Percentiles rank a stretch among this genome's conserved stretches.
Evolutionary conservation across 176 grass and related monocot species (phyloP).

Genomic region (Saccharum officinarum): DNA sequence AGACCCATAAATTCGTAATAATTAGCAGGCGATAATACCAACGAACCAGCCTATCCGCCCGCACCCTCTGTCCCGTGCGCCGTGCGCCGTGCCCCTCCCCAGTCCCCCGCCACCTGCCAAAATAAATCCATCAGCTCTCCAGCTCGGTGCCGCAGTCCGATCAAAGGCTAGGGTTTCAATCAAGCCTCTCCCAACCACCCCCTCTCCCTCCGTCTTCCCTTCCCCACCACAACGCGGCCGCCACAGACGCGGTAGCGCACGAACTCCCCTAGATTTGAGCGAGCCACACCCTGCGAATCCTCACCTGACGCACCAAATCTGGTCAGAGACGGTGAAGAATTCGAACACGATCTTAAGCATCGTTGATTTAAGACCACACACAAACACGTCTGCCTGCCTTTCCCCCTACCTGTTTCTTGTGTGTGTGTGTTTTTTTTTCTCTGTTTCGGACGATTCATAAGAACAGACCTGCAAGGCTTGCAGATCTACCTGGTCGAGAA

Average conservation of each 20-base stretch:
- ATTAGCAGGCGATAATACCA: conserved; percentile 31
- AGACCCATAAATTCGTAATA: background rate
- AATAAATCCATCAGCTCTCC: conserved; percentile 24
- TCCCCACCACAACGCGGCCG: conserved; percentile 15
- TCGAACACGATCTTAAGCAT: conserved; percentile 44
- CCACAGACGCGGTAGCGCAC: conserved; percentile 47
- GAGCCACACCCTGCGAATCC: conserved; percentile 32
- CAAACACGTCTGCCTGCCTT: conserved; percentile 7
- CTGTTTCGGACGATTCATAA: conserved; percentile 57
- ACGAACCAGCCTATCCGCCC: background rate
- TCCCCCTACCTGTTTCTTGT: background rate
- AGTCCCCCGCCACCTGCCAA: conserved; percentile 19
- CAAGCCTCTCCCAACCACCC: background rate
- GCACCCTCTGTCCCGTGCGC: background rate
- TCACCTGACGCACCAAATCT: conserved; percentile 34
- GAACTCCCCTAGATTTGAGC: conserved; percentile 42
- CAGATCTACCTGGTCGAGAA: conserved; percentile 43
- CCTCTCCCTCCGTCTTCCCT: background rate
- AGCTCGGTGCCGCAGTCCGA: background rate
- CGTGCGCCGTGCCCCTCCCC: background rate
- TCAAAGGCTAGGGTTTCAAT: conserved; percentile 41
- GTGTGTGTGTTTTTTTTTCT: conserved; percentile 6
- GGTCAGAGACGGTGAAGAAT: conserved; percentile 39
- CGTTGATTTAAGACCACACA: conserved; percentile 41
- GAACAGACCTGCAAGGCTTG: conserved; percentile 55